phyloP scores from a whole-genome alignment of 345 rosid species.

The Gossypium herbaceum region DNA sequence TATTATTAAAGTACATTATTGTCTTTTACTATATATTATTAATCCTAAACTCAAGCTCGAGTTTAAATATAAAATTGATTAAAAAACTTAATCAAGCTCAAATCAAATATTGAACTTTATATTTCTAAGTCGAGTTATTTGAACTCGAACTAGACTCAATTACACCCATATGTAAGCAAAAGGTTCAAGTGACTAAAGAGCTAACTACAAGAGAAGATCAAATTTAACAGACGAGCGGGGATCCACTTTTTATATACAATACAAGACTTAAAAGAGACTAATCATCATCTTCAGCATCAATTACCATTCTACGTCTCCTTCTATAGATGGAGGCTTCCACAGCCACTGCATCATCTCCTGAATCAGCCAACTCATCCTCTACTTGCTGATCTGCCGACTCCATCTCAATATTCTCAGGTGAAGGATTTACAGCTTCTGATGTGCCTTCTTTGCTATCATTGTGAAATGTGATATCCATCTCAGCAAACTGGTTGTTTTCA shows the following conservation, averaged over 20 bases:
- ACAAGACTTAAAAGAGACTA: constrained; percentile 7
- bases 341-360: constrained; percentile 29
- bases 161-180: too few species aligned
- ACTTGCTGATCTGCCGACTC: constrained; percentile 23
- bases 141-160: too few species aligned
- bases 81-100: too few species aligned
- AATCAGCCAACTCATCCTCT: constrained; percentile 48
- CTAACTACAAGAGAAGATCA: too few species aligned
- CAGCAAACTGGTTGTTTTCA: constrained; percentile 16
- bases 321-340: constrained; percentile 31
- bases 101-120: too few species aligned
- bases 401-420: constrained; percentile 17
- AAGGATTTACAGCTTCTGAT: constrained; percentile 25
- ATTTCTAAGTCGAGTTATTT: too few species aligned
- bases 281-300: constrained; percentile 66
- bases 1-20: too few species aligned
- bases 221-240: too few species aligned
- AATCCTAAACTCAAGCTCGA: too few species aligned
- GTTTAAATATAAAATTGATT: too few species aligned
- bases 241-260: background rate
- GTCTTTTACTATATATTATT: too few species aligned
- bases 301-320: constrained; percentile 58
- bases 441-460: constrained; percentile 19
- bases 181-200: too few species aligned
- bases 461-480: constrained; percentile 18